Base-by-base conservation (phyloP, 2,329 filamentous ascomycete species). In the Aspergillus sp. region DNA sequence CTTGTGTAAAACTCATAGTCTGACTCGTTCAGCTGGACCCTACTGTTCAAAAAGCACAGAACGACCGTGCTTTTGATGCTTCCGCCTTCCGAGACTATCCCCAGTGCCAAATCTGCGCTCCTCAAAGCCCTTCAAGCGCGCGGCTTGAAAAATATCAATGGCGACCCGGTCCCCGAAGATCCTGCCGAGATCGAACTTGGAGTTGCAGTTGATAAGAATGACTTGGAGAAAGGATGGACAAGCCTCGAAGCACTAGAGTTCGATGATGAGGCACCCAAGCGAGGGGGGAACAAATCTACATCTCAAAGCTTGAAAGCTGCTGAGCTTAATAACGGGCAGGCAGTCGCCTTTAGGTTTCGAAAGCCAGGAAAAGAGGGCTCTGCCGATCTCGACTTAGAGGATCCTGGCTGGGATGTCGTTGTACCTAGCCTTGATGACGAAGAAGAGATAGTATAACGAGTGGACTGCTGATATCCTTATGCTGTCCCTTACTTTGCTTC, bases 41-140 rank as follows among this genome's bases (percentile, higher is more conserved):
- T 93, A 55, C 83, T 87, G 59, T 86, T 93, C 76, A 91, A 91
- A 73, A 83, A 89, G 70, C 86, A 88, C 68, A 84, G 85, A 57
- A 83, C 86, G 66, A 92, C 88, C 4, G 80, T 91, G 62, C 84
- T 89, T 66, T 79, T 92, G 57, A 86, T 89, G 61, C 80, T 88
- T 46, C 81, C 85, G 40, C 77, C 85, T 5, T 75, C 82, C 13
- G 80, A 82, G 40, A 73, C 85, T 11, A 84, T 91, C 67, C 74
- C 79, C 15, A 73, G 78, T 1, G 76, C 89, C 58, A 85, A 85
- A 56, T 65, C 78, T 17, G 80, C 85, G 19, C 82, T 93, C 2
- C 74, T 89, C 17, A 73, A 77, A 1, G 76, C 85, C 11, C 75
- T 92, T 1, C 69, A 75, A 49, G 73, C 79, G 34, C 75, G 75